phyloP scores from a whole-genome alignment of 179 eudicot species.

The Pouteria campechiana region DNA sequence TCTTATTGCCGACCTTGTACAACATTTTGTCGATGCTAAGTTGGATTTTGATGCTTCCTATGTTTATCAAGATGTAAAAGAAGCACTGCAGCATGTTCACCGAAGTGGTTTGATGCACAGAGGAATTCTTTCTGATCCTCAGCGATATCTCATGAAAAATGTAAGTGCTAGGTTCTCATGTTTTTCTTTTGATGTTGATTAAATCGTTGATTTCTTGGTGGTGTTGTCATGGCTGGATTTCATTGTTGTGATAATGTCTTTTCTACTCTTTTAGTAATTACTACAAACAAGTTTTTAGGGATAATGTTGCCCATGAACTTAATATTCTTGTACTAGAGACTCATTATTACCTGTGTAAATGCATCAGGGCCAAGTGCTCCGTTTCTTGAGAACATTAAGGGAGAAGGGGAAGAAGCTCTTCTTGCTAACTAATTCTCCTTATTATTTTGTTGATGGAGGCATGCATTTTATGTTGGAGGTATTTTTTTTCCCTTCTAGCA shows the following conservation, averaged over 20 bases:
- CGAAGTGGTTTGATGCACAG: constrained; percentile 84
- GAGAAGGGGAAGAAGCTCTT: constrained; percentile 93
- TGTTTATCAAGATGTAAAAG: constrained; percentile 85
- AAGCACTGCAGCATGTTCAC: constrained; percentile 93
- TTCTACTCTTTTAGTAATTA: no score
- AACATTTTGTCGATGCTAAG: constrained; percentile 94
- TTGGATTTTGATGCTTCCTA: constrained; percentile 92
- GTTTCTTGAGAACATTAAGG: constrained; percentile 68
- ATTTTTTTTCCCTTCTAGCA: no score
- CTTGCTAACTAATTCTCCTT: constrained; percentile 96
- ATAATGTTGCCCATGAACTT: no score
- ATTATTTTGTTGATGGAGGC: constrained; percentile 96
- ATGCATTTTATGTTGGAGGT: constrained; percentile 96
- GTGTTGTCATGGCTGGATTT: no score
- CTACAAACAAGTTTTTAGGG: no score
- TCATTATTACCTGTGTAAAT: constrained; percentile 5
- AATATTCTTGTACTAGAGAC: background rate
- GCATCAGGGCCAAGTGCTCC: constrained; percentile 55
- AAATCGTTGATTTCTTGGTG: no score
- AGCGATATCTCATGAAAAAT: constrained; percentile 88
- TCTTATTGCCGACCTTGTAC: constrained; percentile 92
- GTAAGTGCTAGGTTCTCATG: constrained; percentile 28
- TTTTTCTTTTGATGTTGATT: background rate
- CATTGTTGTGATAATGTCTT: no score
- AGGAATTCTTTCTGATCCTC: constrained; percentile 80